Conservation (phyloP, 331 rosid species). For the Spiraea crenata region DNA sequence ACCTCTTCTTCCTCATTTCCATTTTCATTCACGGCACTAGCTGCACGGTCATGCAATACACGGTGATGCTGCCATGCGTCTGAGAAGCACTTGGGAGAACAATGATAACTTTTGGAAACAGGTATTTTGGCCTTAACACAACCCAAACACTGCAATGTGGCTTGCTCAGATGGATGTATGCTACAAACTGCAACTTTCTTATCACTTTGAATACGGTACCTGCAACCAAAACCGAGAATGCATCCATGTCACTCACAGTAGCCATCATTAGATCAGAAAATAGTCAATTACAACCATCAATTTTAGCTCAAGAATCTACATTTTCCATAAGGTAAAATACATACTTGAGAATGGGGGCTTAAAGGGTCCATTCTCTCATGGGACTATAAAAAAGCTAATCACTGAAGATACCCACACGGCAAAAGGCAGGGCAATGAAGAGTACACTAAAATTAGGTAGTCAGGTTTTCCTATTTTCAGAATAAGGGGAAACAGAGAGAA, state of each 20-base stretch:
- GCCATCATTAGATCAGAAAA: neutral
- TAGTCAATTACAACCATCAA: neutral
- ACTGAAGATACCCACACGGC: neutral
- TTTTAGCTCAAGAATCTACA: too few relatives aligned
- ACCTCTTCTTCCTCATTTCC: slow-evolving; percentile 94
- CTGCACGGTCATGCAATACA: slow-evolving; percentile 96
- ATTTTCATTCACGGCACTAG: slow-evolving; percentile 90
- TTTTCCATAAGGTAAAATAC: too few relatives aligned
- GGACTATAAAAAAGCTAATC: neutral
- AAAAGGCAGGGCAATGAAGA: neutral
- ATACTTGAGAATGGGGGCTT: too few relatives aligned
- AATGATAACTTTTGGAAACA: slow-evolving; percentile 86
- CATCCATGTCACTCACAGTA: neutral
- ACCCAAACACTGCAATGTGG: slow-evolving; percentile 94
- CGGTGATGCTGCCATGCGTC: slow-evolving; percentile 99
- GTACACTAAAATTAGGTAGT: neutral
- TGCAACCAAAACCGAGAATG: slow-evolving; percentile 33
- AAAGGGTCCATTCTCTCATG: neutral
- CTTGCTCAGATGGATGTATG: slow-evolving; percentile 93
- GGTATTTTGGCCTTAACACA: slow-evolving; percentile 93
- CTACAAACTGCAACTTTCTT: slow-evolving; percentile 87
- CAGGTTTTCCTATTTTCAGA: neutral
- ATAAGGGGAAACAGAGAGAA: neutral
- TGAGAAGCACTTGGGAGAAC: slow-evolving; percentile 96
- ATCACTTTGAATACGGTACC: slow-evolving; percentile 97